Evolutionary conservation across 2,329 filamentous ascomycete species (phyloP), one percentile per base, ranked within the genome.

Genomic region (Ascochyta fabae): DNA sequence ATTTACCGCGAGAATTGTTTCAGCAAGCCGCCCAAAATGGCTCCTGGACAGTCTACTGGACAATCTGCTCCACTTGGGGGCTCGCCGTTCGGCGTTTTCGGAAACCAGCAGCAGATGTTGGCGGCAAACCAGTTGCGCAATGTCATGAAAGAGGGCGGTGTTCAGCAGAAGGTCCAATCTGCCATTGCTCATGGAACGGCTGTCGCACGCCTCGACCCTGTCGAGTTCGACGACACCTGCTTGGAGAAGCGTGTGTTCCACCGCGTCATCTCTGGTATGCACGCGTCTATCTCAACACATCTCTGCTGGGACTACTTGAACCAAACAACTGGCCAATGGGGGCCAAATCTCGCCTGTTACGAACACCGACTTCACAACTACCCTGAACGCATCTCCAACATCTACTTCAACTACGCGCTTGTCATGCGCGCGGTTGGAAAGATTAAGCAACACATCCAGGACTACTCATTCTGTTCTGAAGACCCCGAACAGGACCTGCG

Each of bases 381-480:
- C 73, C 92, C 94, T 0, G 95, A 99, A 65, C 90, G 94, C 58
- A 90, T 99, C 70, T 95, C 93, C 65, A 99, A 99, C 76, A 83
- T 99, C 45, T 99, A 99, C 81, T 99, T 99, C 81, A 98, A 99
- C 84, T 99, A 96, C 72, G 95, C 95, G 0, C 84, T 99, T n/a
- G 83, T 99, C 36, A 89, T 94, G 24, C 90, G 95, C 45, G 95
- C 95, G 12, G 85, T 98, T 36, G 90, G 91, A 48, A 99, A 99
- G 78, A 84, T 98, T 8, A 90, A 89, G 12, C 90, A 91, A 23
- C 88, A 93, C 65, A 83, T 98, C 9, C 81, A 88, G 61, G 81
- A 85, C 59, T 98, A 98, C 79, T 95, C 91, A 0, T 99, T 96
- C 76, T 99, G 95, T 77, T 89, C 89, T 4, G 92, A 92, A 58